Percentiles rank a stretch among this genome's conserved stretches.
phyloP scores from a whole-genome alignment of 345 rosid genomes.

The Ceriops decandra region DNA sequence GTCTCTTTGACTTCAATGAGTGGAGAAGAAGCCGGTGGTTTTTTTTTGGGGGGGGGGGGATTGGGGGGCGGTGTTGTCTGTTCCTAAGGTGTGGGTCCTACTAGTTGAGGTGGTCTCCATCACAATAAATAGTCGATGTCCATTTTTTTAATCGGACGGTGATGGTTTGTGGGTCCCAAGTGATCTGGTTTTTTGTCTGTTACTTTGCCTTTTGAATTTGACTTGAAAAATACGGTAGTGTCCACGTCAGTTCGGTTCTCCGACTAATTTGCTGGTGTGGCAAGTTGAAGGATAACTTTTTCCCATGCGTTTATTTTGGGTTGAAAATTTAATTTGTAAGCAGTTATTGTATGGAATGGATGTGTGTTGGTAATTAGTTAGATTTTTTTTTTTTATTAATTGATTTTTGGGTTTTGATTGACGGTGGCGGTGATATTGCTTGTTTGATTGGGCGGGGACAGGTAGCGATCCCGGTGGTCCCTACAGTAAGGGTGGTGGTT shows the following conservation, averaged over 20 bases:
- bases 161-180: conserved; percentile 18
- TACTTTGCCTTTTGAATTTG: neutral
- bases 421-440: neutral
- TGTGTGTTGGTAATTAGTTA: too few species aligned
- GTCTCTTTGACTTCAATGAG: neutral
- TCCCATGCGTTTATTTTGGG: too few species aligned
- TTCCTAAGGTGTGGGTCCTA: conserved; percentile 21
- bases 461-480: conserved; percentile 98
- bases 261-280: neutral
- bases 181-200: conserved; percentile 18
- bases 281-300: neutral
- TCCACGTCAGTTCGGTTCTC: conserved; percentile 11
- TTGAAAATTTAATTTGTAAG: neutral
- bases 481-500: conserved; percentile 89
- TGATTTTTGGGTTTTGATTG: conserved; percentile 6
- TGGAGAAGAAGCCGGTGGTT: conserved; percentile 27
- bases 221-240: too few species aligned
- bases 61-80: conserved; percentile 4
- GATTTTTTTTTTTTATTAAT: too few species aligned
- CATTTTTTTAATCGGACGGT: conserved; percentile 11
- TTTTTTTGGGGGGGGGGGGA: neutral
- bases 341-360: neutral
- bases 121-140: neutral
- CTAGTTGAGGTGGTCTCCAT: neutral
- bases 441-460: conserved; percentile 27